Base-by-base conservation (phyloP, 2,329 filamentous ascomycete species). In the Rutstroemia sydowiana region DNA sequence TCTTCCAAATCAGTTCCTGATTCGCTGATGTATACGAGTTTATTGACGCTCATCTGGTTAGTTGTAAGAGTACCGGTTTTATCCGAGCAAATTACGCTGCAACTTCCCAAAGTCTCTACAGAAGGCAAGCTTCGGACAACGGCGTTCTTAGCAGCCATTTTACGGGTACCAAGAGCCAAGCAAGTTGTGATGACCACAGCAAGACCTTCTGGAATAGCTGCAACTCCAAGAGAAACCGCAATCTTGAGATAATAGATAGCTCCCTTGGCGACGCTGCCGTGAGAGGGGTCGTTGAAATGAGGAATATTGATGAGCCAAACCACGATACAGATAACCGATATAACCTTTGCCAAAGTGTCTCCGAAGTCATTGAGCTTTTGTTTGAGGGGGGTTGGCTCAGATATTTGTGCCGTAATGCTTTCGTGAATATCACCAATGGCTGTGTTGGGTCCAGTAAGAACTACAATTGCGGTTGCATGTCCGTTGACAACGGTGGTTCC, bases 191-290 rank as follows among this genome's bases (percentile, higher is more conserved):
- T 98, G 60, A 98, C 95, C 48, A 97, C 93, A 30, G 93, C 93
- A 42, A 98, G 79, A 69, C 95, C 93, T 73, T 98, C 93, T 0
- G 93, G 93, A 65, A 98, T 98, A 59, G 95, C 93, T 43, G 93
- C 93, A 39, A 98, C 93, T 70, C 93, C 95, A 34, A 98, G 86
- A 45, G 93, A 98, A 39, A 98, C 95, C 39, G 93, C 93, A 67
- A 98, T 98, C 78, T 98, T 98, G 64, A 98, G 82, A 71, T 98
- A 98, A 78, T 98, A 98, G 65, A 98, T 97, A 54, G 93, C 93
- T 55, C 93, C 93, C 75, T 97, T 98, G 58, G 88, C 81, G 85
- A 90, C 96, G 70, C 82, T 87, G 63, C 93, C 93, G 63, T 96
- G 92, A 59, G 87, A 86, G 26, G 91, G 89, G 65, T 98, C 93